Percentiles rank a stretch among this genome's conserved stretches.
These are phyloP conservation scores for Acacia crassicarpa DNA, from an alignment of 306 rosid genomes.

Conservation along the genomic window DNA sequence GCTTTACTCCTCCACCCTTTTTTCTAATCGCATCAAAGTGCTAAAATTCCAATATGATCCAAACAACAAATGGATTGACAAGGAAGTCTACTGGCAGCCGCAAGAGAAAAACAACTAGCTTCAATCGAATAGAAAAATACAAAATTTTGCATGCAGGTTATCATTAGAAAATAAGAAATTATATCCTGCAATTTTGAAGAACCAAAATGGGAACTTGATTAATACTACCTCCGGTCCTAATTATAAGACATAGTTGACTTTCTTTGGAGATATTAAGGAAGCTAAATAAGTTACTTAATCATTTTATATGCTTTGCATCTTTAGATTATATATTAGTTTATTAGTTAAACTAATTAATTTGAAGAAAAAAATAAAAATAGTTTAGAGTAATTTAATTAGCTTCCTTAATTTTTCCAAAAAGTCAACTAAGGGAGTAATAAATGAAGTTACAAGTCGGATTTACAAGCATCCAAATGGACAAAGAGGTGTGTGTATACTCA, in stretches of 20 bases:
- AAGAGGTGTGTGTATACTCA: neutral
- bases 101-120: neutral
- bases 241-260: too few relatives aligned
- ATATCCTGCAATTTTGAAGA: neutral
- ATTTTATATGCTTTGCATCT: too few relatives aligned
- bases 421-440: too few relatives aligned
- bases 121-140: neutral
- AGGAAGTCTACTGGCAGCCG: neutral
- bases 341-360: too few relatives aligned
- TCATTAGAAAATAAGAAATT: neutral
- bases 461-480: neutral
- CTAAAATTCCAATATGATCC: neutral
- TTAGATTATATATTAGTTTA: too few relatives aligned
- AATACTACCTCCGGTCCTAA: too few relatives aligned
- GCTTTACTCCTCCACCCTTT: neutral
- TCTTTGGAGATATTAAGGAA: too few relatives aligned
- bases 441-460: neutral
- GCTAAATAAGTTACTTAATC: too few relatives aligned
- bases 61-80: neutral
- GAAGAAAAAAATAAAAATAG: too few relatives aligned
- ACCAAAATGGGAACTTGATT: neutral
- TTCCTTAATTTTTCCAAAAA: too few relatives aligned
- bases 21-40: neutral
- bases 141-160: neutral
- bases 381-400: too few relatives aligned